phyloP scores from a whole-genome alignment of 371 early-diverging fungal species.

The Coemansia sp. region DNA sequence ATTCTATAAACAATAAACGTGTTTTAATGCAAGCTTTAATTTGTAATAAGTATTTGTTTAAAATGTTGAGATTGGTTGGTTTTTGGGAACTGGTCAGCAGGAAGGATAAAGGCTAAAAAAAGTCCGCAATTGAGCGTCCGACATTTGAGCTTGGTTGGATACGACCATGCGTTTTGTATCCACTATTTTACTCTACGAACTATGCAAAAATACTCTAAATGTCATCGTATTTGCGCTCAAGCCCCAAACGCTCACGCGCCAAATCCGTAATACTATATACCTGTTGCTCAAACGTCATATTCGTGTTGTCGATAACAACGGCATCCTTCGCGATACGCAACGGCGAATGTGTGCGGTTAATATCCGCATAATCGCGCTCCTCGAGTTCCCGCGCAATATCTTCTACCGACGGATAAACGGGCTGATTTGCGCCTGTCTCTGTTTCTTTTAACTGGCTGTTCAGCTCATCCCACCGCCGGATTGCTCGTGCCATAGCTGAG shows the following conservation, averaged over 20 bases:
- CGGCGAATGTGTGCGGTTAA: constrained; percentile 73
- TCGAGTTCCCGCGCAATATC: constrained; percentile 63
- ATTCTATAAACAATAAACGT: neutral
- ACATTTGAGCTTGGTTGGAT: too few species aligned
- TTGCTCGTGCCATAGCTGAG: constrained; percentile 70
- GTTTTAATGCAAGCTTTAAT: neutral
- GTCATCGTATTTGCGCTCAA: constrained; percentile 36
- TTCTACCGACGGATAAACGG: constrained; percentile 50
- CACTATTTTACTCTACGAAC: neutral
- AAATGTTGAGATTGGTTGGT: neutral
- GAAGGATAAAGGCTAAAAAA: neutral
- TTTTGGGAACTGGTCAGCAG: neutral
- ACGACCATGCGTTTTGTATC: too few species aligned
- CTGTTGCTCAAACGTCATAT: constrained; percentile 71
- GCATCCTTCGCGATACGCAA: constrained; percentile 79
- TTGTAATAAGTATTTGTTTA: neutral
- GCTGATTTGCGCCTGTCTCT: constrained; percentile 4
- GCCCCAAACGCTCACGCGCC: constrained; percentile 51
- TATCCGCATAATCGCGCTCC: constrained; percentile 76
- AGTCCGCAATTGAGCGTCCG: too few species aligned
- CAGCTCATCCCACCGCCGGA: constrained; percentile 71
- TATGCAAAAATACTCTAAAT: neutral
- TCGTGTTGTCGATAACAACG: constrained; percentile 76
- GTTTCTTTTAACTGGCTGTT: constrained; percentile 42
- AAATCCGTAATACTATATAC: constrained; percentile 66